phyloP scores from a whole-genome alignment of 257 asterid species.

The Plantago elongata region DNA sequence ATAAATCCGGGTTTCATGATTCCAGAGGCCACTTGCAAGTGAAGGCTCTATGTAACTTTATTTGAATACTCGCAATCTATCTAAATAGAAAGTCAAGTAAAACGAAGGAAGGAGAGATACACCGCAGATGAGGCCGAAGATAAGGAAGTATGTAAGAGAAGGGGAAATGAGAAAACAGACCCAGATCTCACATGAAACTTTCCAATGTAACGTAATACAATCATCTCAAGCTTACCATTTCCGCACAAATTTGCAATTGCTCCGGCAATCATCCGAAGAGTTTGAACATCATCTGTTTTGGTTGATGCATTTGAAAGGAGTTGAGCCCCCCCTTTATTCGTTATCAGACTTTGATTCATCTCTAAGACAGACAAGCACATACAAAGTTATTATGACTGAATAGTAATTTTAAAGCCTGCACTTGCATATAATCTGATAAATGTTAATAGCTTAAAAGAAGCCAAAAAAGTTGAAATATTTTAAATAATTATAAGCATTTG shows the following conservation, averaged over 20 bases:
- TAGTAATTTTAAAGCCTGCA: neutral
- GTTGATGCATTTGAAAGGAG: slow-evolving; percentile 67
- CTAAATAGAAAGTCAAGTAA: too few species aligned
- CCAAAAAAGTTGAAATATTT: neutral
- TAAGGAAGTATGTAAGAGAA: neutral
- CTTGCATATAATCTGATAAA: slow-evolving; percentile 4
- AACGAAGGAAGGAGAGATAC: neutral
- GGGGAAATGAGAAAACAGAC: too few species aligned
- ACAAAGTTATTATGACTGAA: slow-evolving; percentile 4
- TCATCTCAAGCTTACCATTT: slow-evolving; percentile 51
- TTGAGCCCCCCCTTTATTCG: slow-evolving; percentile 65
- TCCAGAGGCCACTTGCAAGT: too few species aligned
- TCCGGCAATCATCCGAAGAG: slow-evolving; percentile 93
- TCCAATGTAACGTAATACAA: neutral
- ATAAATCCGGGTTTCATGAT: too few species aligned
- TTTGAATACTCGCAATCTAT: neutral
- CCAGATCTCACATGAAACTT: neutral
- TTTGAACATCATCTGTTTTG: slow-evolving; percentile 75
- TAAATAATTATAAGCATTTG: too few species aligned
- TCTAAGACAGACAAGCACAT: slow-evolving; percentile 36
- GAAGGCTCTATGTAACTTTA: too few species aligned
- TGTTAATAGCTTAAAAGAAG: neutral
- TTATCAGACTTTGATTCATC: slow-evolving; percentile 66
- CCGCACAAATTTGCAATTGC: slow-evolving; percentile 95
- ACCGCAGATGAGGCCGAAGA: neutral